Evolutionary conservation across 2,329 filamentous ascomycete genomes (phyloP).

Genomic region (Madurella mycetomatis): DNA sequence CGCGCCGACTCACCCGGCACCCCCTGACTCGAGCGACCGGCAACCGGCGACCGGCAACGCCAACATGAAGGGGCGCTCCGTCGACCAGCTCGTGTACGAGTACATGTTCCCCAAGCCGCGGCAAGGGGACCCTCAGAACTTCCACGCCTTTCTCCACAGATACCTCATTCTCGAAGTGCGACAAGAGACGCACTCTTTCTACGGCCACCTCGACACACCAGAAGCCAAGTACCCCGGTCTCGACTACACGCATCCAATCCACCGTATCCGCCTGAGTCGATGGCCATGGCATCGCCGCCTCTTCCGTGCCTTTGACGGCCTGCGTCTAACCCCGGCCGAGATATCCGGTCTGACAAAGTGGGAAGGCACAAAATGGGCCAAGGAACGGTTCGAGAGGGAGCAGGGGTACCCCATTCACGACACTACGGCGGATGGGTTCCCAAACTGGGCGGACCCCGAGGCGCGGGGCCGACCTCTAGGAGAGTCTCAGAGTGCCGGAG

Average conservation of each 20-base stretch:
- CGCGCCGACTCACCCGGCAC: background rate
- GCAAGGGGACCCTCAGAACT: slow-evolving; percentile 64
- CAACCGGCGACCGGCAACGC: background rate
- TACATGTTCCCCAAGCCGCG: slow-evolving; percentile 67
- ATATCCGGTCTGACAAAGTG: slow-evolving; percentile 71
- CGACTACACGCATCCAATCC: slow-evolving; percentile 68
- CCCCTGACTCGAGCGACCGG: background rate
- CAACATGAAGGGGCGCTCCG: slow-evolving; percentile 65
- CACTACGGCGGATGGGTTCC: slow-evolving; percentile 65
- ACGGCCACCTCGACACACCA: slow-evolving; percentile 71
- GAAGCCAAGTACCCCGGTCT: slow-evolving; percentile 79
- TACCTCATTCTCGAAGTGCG: slow-evolving; percentile 73
- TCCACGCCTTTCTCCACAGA: slow-evolving; percentile 64
- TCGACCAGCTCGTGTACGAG: slow-evolving; percentile 71
- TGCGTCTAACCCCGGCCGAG: slow-evolving; percentile 64
- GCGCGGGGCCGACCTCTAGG: slow-evolving; percentile 31
- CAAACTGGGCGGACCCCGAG: slow-evolving; percentile 54
- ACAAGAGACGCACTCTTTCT: slow-evolving; percentile 73
- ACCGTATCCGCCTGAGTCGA: slow-evolving; percentile 71
- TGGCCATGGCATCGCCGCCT: slow-evolving; percentile 73
- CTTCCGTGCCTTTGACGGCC: slow-evolving; percentile 68
- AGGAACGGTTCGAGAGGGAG: slow-evolving; percentile 73
- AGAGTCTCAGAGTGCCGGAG: slow-evolving; percentile 4
- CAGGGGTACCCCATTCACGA: slow-evolving; percentile 66
- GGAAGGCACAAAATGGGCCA: slow-evolving; percentile 80